Base-by-base conservation (phyloP, 2,329 filamentous ascomycete genomes). In the Clonostachys chloroleuca region DNA sequence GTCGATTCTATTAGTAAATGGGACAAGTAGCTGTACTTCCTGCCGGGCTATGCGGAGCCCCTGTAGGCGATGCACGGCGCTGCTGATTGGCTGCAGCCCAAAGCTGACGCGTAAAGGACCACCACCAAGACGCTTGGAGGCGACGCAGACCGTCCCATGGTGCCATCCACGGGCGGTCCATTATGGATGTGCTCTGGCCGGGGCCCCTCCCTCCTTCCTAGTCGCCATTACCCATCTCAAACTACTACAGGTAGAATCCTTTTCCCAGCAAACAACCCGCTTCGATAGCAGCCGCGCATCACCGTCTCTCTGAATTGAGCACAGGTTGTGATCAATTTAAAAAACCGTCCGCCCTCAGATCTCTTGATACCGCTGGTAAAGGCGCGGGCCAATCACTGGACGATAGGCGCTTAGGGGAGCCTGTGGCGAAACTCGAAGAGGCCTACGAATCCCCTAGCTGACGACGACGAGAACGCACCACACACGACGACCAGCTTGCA, bases 371-470 rank as follows among this genome's bases (percentile, higher is more conserved):
- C 24, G 24, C 24, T 30, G 24, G 24, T 30, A 30, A 30, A 30
- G 37, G 17, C 37, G 37, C n/a, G n/a, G 37, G 17, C 12, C 37
- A 40, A n/a, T 30, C 24, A 30, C 24, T 30, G 24, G 24, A 30
- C 24, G 13, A 33, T n/a, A 34, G 40, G 40, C 40, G 45, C 17
- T 42, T 47, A 47, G 40, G 40, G 40, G 45, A 39, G 12, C 35
- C 47, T 42, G 52, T 54, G 52, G 52, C 51, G 46, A 54, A 47
- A 46, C 16, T 43, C n/a, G 43, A 30, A 30, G 24, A 51, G 51
- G 52, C 46, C 42, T 49, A 54, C 52, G 51, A 51, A 51, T 50
- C 51, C 40, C 49, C 42, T 42, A 44, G 49, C 49, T 51, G 40
- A 51, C 49, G 49, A 51, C 49, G 47, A 40, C 48, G 10, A 47